Base-by-base conservation (phyloP, 2,329 filamentous ascomycete genomes). In the Fusarium sp. region DNA sequence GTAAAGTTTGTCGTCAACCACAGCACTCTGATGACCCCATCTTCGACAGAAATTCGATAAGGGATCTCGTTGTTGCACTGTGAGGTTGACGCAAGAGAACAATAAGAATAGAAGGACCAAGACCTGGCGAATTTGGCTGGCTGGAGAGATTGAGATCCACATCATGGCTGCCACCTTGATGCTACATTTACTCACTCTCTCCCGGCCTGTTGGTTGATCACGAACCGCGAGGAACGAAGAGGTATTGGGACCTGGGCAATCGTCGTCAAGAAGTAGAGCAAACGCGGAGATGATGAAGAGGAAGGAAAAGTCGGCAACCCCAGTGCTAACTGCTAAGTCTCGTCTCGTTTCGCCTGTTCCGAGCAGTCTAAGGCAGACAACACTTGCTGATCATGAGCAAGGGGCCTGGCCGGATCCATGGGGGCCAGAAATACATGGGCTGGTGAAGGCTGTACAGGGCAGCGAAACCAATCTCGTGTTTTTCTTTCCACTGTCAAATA, bases 11-110 rank as follows among this genome's bases (percentile, higher is more conserved):
- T 86, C 80, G 77, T 91, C 89, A 51, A 92, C 84, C 15, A 91
- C 83, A 12, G 90, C 85, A 13, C 89, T 89, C 78, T 91, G 88
- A 77, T 92, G 90, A 50, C 87, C 88, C 81, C 86, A 89, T 66
- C 86, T 81, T 51, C 86, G 81, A 73, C 87, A 88, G 64, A 88
- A 91, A 78, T 89, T 84, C 30, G 81, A 82, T 55, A 91, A 82
- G 8, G 88, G 88, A 75, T 90, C 85, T 64, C 85, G 80, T 68
- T 86, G 84, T 58, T 82, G 82, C 42, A 78, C 67, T 30, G 75
- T 61, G 36, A 77, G 42, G 38, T 63, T 54, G 56, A 77, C 74
- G 36, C 68, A 71, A 53, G 66, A 74, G 35, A 63, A 62, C 50
- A 78, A 63, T 17, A 79, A 59, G 56, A 69, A 78, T 55, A 76